Evolutionary conservation across 2,329 filamentous ascomycete species (phyloP), one percentile per base, ranked within the genome.

Genomic region (Hypoxylon sp.): DNA sequence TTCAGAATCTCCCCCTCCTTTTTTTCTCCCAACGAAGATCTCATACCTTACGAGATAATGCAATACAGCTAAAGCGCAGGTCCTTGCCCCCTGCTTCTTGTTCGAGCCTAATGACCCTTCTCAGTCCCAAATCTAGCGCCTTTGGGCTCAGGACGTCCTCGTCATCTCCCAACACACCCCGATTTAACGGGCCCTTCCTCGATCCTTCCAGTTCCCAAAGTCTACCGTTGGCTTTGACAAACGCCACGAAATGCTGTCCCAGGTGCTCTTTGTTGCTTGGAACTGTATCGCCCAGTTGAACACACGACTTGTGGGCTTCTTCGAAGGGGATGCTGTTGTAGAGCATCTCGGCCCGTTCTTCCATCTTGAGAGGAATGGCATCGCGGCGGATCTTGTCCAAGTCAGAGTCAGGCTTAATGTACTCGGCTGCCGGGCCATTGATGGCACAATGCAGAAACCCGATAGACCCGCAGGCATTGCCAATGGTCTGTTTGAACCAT

Each of bases 401-500:
- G 48, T 85, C 80, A 11, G 87, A 90, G 14, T 80, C 83, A 4
- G 83, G 78, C 10, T 80, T 72, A 59, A 95, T 85, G 65, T 55
- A 57, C 42, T 80, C 77, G 17, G 86, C 82, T 0, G 90, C 86
- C 3, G 83, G 83, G 1, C 92, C 92, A 77, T 96, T 97, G 54
- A 87, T 87, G 0, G 92, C 86, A 14, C 87, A 88, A 78, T 97
- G 93, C 8, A 97, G 79, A 4, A 96, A 83, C 0, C 90, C 93
- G 75, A 94, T 94, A 22, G 94, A 86, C 0, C 93, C 93, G 77
- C 93, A 97, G 0, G 93, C 92, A 77, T 96, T 91, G 64, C 89
- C 87, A 74, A 97, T 96, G 0, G 92, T 96, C 80, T 97, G 93
- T 76, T 90, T 90, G 82, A 94, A 96, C 93, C 93, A 97, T 17